Evolutionary conservation across 2,329 filamentous ascomycete species (phyloP).

Genomic region (Tolypocladium sp.): DNA sequence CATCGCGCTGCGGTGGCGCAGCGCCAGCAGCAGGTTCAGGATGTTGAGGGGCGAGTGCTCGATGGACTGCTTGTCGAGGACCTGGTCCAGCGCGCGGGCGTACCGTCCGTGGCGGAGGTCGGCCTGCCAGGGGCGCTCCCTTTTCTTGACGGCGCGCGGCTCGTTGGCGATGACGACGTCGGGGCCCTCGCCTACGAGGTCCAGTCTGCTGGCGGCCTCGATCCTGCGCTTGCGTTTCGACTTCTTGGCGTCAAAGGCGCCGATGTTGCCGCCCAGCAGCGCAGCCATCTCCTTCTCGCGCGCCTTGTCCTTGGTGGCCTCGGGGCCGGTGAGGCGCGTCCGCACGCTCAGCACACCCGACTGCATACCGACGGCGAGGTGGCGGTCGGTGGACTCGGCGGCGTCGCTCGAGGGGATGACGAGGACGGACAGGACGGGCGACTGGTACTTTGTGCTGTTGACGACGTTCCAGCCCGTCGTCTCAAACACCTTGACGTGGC

Average conservation of each 20-base stretch:
- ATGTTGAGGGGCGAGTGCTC: slow-evolving; percentile 53
- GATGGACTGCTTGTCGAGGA: slow-evolving; percentile 45
- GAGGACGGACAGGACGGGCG: slow-evolving; percentile 76
- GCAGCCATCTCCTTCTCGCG: slow-evolving; percentile 79
- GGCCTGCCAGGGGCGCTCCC: slow-evolving; percentile 69
- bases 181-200: slow-evolving; percentile 74
- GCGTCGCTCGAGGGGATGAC: slow-evolving; percentile 46
- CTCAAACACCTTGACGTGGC: slow-evolving; percentile 95
- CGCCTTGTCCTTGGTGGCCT: slow-evolving; percentile 67
- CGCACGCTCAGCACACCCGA: slow-evolving; percentile 85
- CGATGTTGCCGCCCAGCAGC: slow-evolving; percentile 67
- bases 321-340: slow-evolving; percentile 76
- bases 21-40: slow-evolving; percentile 71
- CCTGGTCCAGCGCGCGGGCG: slow-evolving; percentile 66
- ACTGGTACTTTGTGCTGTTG: slow-evolving; percentile 86
- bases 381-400: slow-evolving; percentile 63
- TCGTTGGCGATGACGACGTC: slow-evolving; percentile 85
- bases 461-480: slow-evolving; percentile 93
- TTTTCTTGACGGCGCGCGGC: slow-evolving; percentile 37
- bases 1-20: slow-evolving; percentile 81
- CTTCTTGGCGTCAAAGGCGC: slow-evolving; percentile 64
- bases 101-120: slow-evolving; percentile 74
- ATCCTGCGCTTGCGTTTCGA: slow-evolving; percentile 56
- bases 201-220: slow-evolving; percentile 46
- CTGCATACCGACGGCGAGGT: slow-evolving; percentile 90